phyloP scores from a whole-genome alignment of 805 yeast species.

The Cyberlindnera amylophila region DNA sequence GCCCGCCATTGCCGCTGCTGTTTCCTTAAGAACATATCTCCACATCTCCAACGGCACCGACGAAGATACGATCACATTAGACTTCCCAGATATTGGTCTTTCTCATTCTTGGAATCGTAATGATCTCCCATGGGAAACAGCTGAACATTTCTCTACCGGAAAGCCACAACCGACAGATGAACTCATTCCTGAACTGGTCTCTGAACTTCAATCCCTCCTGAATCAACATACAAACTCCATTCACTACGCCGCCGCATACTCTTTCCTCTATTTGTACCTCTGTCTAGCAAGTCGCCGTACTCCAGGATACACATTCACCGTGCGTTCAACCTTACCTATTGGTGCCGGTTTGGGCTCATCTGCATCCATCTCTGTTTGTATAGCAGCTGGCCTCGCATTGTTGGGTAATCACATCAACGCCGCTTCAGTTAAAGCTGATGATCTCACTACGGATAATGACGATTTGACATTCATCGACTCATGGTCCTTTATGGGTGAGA shows the following conservation, averaged over 20 bases:
- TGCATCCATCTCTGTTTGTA: constrained; percentile 82
- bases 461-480: constrained; percentile 64
- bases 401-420: constrained; percentile 50
- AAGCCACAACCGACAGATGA: constrained; percentile 43
- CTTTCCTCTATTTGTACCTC: constrained; percentile 76
- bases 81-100: constrained; percentile 81
- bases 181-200: constrained; percentile 54
- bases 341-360: constrained; percentile 98
- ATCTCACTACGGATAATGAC: constrained; percentile 33
- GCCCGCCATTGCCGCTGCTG: constrained; percentile 96
- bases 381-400: constrained; percentile 68
- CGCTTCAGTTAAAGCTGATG: constrained; percentile 35
- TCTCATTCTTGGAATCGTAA: constrained; percentile 56
- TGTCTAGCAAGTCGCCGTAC: constrained; percentile 46
- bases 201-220: constrained; percentile 43
- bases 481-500: constrained; percentile 93
- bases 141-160: constrained; percentile 22
- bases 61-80: constrained; percentile 49
- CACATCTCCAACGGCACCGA: constrained; percentile 48
- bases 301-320: constrained; percentile 55
- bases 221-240: constrained; percentile 46
- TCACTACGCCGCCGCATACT: constrained; percentile 74
- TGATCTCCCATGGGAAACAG: constrained; percentile 58
- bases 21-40: constrained; percentile 79
- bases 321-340: constrained; percentile 83